Base-by-base conservation (phyloP, 1,139 yeast species). In the Pneumocystis canis region DNA sequence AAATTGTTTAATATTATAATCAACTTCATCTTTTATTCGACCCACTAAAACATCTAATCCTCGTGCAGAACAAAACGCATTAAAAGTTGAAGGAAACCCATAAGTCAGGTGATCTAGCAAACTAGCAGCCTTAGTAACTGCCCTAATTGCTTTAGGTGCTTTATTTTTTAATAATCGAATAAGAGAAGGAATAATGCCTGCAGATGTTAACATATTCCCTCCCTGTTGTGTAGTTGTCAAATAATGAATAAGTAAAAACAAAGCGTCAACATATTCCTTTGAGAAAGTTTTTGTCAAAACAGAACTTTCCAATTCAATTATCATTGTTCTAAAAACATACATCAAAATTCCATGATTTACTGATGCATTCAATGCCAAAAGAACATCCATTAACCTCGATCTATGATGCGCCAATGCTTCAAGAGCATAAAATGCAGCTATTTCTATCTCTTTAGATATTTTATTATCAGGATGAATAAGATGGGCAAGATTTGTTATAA, bases 311-410 rank as follows among this genome's bases (percentile, higher is more conserved):
- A 82, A 73, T 61, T 80, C 78, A 65, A 81, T 80, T 63, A 82
- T 77, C 32, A 88, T 80, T 61, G 78, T 78, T 66, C 94, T 80
- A 56, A 90, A 73, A 59, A 85, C 80, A 69, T 87, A 90, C 75
- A 85, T 87, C 58, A 90, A 71, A 6, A 84, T 75, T 0, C 97
- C 97, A 73, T 90, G 96, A 64, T 84, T 84, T 47, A 90, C 89
- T 70, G 89, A 89, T 4, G 94, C 97, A n/a, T 94, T 89, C 68
- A 89, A 74, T n/a, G 89, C 83, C 65, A 89, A 79, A 63, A 89
- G 79, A 41, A 90, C 79, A 67, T 90, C 97, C 60, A 85, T 79
- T 30, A 92, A 84, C 81, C 90, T 85, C 2, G 80, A 80, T 61
- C 83, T 82, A 69, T 84, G 85, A 59, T 81, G 76, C 1, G 95